Base-by-base conservation (phyloP, 73 alveolate species). In the Effrenium voratum region DNA sequence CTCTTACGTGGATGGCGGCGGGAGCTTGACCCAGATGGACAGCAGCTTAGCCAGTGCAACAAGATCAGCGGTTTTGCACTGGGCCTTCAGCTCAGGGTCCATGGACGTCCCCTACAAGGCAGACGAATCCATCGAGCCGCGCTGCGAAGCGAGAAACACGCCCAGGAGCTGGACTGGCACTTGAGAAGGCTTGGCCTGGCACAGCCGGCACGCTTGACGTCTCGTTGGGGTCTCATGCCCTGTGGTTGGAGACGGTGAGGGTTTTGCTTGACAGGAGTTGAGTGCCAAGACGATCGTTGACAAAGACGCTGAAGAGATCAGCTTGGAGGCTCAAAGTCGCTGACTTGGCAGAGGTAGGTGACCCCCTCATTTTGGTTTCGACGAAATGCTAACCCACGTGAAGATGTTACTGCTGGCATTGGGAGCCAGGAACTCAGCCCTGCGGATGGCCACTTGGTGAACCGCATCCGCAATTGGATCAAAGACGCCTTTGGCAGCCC, bases 141-240 rank as follows among this genome's bases (percentile, higher is more conserved):
- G 16, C 41, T 66, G 79, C 41, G n/a, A 66, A 24, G 40, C 30
- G 19, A 66, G 40, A 66, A 13, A 30, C 40, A 66, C 16, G 79
- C 30, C 30, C 81, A 88, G 95, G 95, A 88, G 70, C 80, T 88
- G 30, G 95, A 88, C 72, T 88, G 95, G 95, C 95, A 88, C 46
- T 88, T 88, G 95, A 66, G 95, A 8, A 46, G 95, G 38, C 95
- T 88, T 66, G 95, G 95, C 40, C 85, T 88, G 47, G 95, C 70
- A 26, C 26, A 32, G 16, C 95, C 63, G 95, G 52, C 95, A 36
- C 63, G 85, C 49, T 88, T 68, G 52, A 40, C 72, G 28, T 57
- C 28, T 57, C 28, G 72, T 32, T 57, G 34, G 8, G 72, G 34
- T 57, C 34, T 24, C 72, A 13, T 55, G 10, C 30, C 22, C 68